Evolutionary conservation across 2,329 filamentous ascomycete genomes (phyloP).

Genomic region (Colletotrichum orbiculare): DNA sequence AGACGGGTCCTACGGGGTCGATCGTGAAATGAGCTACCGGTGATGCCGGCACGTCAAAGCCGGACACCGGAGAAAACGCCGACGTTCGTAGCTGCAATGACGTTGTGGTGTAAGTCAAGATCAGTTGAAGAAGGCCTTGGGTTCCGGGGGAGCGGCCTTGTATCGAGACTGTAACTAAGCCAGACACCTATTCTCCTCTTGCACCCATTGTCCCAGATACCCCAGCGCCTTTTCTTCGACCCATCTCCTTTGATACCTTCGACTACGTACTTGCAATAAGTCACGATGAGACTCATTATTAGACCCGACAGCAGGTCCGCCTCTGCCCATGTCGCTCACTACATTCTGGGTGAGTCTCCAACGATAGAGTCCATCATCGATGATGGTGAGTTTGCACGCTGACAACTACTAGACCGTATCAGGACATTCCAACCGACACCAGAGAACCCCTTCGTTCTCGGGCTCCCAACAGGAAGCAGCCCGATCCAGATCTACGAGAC

Average conservation of each 20-base stretch:
- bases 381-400: background rate
- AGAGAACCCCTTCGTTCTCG: conserved; percentile 40
- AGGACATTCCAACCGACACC: conserved; percentile 38
- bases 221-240: background rate
- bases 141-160: background rate
- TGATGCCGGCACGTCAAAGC: conserved; percentile 11
- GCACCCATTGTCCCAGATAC: background rate
- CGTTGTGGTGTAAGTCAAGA: background rate
- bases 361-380: fast-evolving
- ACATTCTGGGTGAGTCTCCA: conserved; percentile 71
- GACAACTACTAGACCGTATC: conserved; percentile 53
- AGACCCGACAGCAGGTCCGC: conserved; percentile 71
- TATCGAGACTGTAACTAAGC: background rate
- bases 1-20: conserved; percentile 1
- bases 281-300: conserved; percentile 77
- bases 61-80: conserved; percentile 24
- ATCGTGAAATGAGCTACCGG: conserved; percentile 26
- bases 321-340: conserved; percentile 76
- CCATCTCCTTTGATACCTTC: no score
- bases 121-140: background rate
- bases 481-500: conserved; percentile 53
- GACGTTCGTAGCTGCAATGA: background rate
- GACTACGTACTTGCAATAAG: background rate
- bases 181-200: no score
- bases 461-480: conserved; percentile 41